Evolutionary conservation across 2,329 filamentous ascomycete species (phyloP), one percentile per base, ranked within the genome.

Genomic region (Calonectria henricotiae): DNA sequence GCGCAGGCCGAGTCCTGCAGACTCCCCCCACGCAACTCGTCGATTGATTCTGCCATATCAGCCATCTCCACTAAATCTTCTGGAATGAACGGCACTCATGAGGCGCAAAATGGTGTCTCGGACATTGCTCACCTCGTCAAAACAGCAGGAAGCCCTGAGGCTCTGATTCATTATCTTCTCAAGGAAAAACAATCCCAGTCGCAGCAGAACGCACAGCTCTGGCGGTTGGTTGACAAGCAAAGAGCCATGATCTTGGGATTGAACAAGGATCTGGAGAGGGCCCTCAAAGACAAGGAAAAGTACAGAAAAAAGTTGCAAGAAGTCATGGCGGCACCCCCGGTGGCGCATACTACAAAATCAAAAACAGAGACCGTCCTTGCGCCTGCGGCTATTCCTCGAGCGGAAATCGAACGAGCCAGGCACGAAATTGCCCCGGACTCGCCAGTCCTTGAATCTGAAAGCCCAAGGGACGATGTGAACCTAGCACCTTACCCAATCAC

Each of bases 211-310:
- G 87, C 92, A 20, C 96, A 99, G 81, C 85, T 99, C 77, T 99
- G 96, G 96, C 92, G 95, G 62, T 85, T 99, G 55, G 95, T 99
- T 61, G 96, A 98, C 81, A 98, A 99, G 85, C 96, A 99, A 82
- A 89, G 96, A 72, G 91, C 94, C 17, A 95, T 99, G 91, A 95
- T 99, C 65, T 83, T 98, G 23, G 96, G 95, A 8, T 87, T 99
- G 72, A 98, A 98, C 79, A 97, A 96, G 81, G 96, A 99, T 80
- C 86, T 99, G 13, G 96, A 98, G 82, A 90, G 94, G 63, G 91
- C 95, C 1, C 83, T 98, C 73, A 97, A 97, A 80, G 96, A 98
- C 76, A 98, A 98, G 83, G 96, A 98, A 75, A 92, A 93, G 76
- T 98, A 98, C 80, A 91, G 94, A 77, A 95, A 92, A 82, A 98